Base-by-base conservation (phyloP, 2,329 filamentous ascomycete species). In the Chrysoporthe puriensis region DNA sequence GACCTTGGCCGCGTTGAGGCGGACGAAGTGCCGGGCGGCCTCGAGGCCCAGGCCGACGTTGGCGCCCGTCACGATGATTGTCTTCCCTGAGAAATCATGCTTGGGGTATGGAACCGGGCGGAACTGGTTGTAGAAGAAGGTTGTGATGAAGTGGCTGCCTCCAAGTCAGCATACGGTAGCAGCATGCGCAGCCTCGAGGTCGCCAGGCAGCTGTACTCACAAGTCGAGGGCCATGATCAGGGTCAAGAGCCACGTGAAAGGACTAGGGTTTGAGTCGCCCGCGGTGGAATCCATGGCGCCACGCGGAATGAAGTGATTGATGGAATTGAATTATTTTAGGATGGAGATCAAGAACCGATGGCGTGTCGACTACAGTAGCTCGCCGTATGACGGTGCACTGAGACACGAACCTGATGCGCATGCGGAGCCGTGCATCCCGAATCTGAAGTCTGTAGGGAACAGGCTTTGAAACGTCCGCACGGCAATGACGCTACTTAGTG, bases 1-100 rank as follows among this genome's bases (percentile, higher is more conserved):
- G 36, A 83, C 73, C 60, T 75, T 76, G 2, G 74, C 72, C 7
- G 79, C 78, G 13, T 76, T 76, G 1, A 82, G 77, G 1, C 71
- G 72, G 54, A 75, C 76, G 44, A 80, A 76, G 68, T 82, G 77
- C 4, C 76, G 75, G 7, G 77, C 74, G 0, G 80, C 75, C 64
- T 82, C 80, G 0, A 78, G 72, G 0, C 81, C 80, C 1, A 83
- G 72, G 4, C 81, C 80, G 0, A 73, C 73, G 63, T 83, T 83
- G 9, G 79, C 75, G 1, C 81, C 81, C 0, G 80, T 82, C 1
- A 83, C 74, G 5, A 82, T 77, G 57, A 80, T 69, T 1, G 73
- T 76, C 60, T 77, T 5, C 70, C 69, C 70, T 16, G 62, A 62
- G 36, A 72, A 72, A 13, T 64, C 42, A n/a, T 68, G 34, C 1